These are phyloP conservation scores for Fusarium concolor DNA, from an alignment of 2,329 filamentous ascomycete genomes.

Conservation along the genomic window DNA sequence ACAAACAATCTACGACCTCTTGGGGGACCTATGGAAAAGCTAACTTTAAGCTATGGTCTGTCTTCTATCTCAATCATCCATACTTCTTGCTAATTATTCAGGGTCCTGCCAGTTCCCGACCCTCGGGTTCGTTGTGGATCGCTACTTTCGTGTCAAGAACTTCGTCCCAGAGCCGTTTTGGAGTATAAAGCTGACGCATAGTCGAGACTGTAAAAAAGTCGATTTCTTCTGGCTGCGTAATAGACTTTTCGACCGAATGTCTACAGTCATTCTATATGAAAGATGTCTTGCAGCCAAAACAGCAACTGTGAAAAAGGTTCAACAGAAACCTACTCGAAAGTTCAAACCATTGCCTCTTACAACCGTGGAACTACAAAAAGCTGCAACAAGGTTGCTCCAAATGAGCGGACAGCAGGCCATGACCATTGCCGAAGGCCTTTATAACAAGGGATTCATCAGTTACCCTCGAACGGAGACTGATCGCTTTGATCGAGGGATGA, in stretches of 20 bases:
- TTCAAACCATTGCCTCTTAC: slow-evolving; percentile 95
- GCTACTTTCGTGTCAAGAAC: slow-evolving; percentile 92
- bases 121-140: slow-evolving; percentile 94
- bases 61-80: neutral
- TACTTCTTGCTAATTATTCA: slow-evolving; percentile 48
- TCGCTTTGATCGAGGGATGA: slow-evolving; percentile 90
- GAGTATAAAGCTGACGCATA: slow-evolving; percentile 87
- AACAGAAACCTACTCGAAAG: slow-evolving; percentile 91
- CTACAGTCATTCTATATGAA: slow-evolving; percentile 85
- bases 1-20: slow-evolving; percentile 81
- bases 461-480: slow-evolving; percentile 98
- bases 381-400: slow-evolving; percentile 87
- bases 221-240: slow-evolving; percentile 86
- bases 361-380: slow-evolving; percentile 96
- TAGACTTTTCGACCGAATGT: slow-evolving; percentile 88
- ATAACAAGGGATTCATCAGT: slow-evolving; percentile 95
- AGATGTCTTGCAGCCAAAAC: slow-evolving; percentile 80
- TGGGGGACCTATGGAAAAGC: slow-evolving; percentile 72
- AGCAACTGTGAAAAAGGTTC: slow-evolving; percentile 85
- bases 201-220: slow-evolving; percentile 80
- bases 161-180: slow-evolving; percentile 95
- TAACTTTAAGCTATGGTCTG: slow-evolving; percentile 83
- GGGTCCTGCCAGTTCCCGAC: slow-evolving; percentile 97
- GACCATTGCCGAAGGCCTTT: slow-evolving; percentile 86
- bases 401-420: slow-evolving; percentile 94